Conservation (phyloP, 371 early-diverging fungal genomes). For the Gilbertella persicaria region DNA sequence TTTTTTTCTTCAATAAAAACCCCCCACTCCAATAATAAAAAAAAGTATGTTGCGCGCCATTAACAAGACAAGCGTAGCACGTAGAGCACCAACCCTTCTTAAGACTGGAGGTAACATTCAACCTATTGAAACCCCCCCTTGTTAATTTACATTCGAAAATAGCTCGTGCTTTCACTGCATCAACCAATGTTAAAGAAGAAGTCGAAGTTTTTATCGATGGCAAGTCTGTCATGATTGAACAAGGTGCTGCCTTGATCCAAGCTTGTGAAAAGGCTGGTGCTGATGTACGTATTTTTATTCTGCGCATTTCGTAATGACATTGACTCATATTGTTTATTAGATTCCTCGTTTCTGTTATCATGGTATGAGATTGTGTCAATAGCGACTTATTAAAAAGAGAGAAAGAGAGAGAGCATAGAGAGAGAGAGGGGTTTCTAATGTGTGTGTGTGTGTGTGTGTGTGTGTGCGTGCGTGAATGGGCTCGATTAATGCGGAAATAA, state of each 20-base stretch:
- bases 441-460: background rate
- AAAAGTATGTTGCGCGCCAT: constrained; percentile 53
- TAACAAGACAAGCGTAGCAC: constrained; percentile 48
- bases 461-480: background rate
- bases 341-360: constrained; percentile 98
- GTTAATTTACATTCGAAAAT: constrained; percentile 15
- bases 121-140: background rate
- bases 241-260: constrained; percentile 95
- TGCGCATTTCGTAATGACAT: background rate
- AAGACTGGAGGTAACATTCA: constrained; percentile 39
- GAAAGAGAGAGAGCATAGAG: background rate
- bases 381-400: background rate
- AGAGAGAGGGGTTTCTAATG: background rate
- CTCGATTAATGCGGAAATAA: too few species aligned
- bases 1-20: constrained; percentile 14
- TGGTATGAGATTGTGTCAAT: constrained; percentile 42
- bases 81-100: constrained; percentile 46
- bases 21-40: constrained; percentile 38
- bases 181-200: constrained; percentile 57
- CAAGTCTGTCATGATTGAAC: constrained; percentile 87
- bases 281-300: constrained; percentile 47
- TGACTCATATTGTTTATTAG: constrained; percentile 11
- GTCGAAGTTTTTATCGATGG: constrained; percentile 92
- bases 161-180: constrained; percentile 59
- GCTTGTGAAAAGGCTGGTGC: constrained; percentile 93